Percentiles rank a stretch among this genome's conserved stretches.
phyloP scores from a whole-genome alignment of 2,329 filamentous ascomycete genomes.

The Alternaria brassicae region DNA sequence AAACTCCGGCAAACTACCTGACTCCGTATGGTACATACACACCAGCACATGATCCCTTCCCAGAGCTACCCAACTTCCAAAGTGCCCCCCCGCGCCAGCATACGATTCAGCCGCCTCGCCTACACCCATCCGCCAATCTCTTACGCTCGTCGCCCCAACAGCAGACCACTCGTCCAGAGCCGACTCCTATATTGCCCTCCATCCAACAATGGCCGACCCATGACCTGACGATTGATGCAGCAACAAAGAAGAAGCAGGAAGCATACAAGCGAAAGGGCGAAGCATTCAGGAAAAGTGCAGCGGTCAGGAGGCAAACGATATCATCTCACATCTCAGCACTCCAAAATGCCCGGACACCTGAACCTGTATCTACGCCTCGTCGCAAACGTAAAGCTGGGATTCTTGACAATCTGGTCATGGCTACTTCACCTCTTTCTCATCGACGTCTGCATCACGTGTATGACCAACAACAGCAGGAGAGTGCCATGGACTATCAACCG shows the following conservation, averaged over 20 bases:
- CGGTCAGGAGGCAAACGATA: background rate
- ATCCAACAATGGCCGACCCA: constrained; percentile 26
- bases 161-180: background rate
- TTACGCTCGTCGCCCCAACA: background rate
- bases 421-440: background rate
- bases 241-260: constrained; percentile 13
- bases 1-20: background rate
- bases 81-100: background rate
- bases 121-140: background rate
- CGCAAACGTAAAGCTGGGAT: constrained; percentile 1
- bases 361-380: background rate
- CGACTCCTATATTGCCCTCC: background rate
- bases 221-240: constrained; percentile 1
- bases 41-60: background rate
- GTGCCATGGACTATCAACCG: background rate
- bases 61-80: background rate
- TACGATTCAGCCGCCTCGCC: background rate
- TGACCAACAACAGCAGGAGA: background rate
- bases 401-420: background rate
- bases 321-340: background rate
- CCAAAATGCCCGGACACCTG: background rate
- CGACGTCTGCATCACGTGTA: background rate
- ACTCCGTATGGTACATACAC: background rate
- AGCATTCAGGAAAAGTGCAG: background rate
- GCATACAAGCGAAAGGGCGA: constrained; percentile 1